A percentile compares a stretch with the other conserved stretches of the same genome.
Evolutionary conservation across 2,329 filamentous ascomycete genomes (phyloP).

Genomic region (Alternaria arbusti): DNA sequence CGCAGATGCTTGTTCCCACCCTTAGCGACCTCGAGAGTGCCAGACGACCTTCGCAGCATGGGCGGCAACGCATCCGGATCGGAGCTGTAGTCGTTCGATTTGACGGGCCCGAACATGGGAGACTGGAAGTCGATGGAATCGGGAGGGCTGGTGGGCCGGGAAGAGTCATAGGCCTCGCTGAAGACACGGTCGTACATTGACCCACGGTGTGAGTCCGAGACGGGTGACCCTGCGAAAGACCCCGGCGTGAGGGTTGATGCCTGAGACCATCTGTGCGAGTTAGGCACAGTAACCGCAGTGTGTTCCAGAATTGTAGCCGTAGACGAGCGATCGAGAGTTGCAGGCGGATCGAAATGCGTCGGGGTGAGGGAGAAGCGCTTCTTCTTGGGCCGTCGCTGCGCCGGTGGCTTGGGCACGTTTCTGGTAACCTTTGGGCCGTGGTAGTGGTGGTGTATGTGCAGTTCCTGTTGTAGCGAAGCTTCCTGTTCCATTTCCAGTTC

Average conservation of each 20-base stretch:
- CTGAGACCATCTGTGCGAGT: constrained; percentile 67
- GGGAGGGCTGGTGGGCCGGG: constrained; percentile 76
- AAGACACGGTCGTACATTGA: constrained; percentile 80
- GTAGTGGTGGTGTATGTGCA: constrained; percentile 96
- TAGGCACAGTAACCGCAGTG: constrained; percentile 64
- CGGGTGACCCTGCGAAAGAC: constrained; percentile 82
- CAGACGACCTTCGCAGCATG: constrained; percentile 4
- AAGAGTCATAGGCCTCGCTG: constrained; percentile 66
- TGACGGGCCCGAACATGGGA: constrained; percentile 64
- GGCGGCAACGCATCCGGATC: constrained; percentile 20
- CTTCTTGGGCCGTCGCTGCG: constrained; percentile 66
- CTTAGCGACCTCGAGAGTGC: constrained; percentile 8
- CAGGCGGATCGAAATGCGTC: constrained; percentile 55
- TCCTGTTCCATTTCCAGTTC: constrained; percentile 65
- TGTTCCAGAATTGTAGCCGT: constrained; percentile 68
- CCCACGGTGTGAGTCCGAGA: constrained; percentile 71
- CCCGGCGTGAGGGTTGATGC: constrained; percentile 70
- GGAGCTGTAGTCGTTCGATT: constrained; percentile 28
- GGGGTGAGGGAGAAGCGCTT: constrained; percentile 72
- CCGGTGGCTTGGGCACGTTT: constrained; percentile 54
- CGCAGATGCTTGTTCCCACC: constrained; percentile 17
- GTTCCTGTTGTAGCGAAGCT: constrained; percentile 56
- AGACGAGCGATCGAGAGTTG: constrained; percentile 52
- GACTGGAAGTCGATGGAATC: constrained; percentile 68
- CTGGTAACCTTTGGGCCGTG: constrained; percentile 60